Evolutionary conservation across 2,329 filamentous ascomycete genomes (phyloP), one percentile per base, ranked within the genome.

Genomic region (Stachybotrys chartarum): DNA sequence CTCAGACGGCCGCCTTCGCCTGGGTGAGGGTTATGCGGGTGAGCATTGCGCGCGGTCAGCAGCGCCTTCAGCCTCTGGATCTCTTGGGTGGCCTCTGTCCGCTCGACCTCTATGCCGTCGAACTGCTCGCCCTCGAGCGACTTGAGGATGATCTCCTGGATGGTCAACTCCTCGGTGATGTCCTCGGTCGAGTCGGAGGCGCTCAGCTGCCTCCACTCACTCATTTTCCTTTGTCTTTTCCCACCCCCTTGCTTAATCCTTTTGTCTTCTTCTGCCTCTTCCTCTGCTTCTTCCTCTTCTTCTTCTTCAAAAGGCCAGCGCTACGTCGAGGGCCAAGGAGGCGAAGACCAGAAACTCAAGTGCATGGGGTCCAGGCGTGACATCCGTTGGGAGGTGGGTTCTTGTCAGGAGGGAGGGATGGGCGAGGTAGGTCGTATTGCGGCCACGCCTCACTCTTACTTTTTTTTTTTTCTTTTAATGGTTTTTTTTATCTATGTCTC

Each of bases 81-180:
- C 57, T 68, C 61, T 7, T 49, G 35, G n/a, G 39, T 56, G 39
- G 63, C 63, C 52, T 66, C 63, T 12, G 53, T 51, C 16, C 69
- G 63, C 58, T 69, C 66, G 14, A 61, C 55, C 35, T 72, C 69
- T 42, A 65, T 66, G 16, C 61, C 68, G 6, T 66, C 62, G 53
- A 63, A 65, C 7, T 57, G 53, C 39, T 61, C 61, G 30, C 53
- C 58, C 18, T 58, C 45, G n/a, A 80, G 68, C 2, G 76, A 79
- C 7, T 63, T 59, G 3, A 80, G 66, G 18, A 80, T 68, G 52
- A 74, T 72, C 50, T 66, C 66, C 56, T 78, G 72, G 18, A 78
- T 67, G 35, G 61, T 66, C 57, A 80, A 63, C 55, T 79, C 75
- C 51, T 77, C 73, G 32, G 61, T 66, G 56, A 80, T 63, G 54